Evolutionary conservation across 148 eudicot genomes (phyloP), one percentile per base, ranked within the genome.

Genomic region (Polygonum maritimum): DNA sequence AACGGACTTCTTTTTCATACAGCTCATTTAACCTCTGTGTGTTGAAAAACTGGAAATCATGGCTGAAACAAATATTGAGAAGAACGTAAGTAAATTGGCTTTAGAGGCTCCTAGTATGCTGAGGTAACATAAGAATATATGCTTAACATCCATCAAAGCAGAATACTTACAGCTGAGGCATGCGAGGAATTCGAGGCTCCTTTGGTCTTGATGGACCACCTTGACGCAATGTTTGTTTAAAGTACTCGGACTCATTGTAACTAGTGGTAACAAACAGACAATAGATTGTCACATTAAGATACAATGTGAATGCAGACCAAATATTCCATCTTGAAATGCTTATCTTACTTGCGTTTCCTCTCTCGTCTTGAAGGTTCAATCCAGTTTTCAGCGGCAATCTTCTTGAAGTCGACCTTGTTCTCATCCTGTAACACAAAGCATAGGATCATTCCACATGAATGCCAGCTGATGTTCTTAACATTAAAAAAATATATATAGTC

Each of bases 221-320:
- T 83, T 92, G 97, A 73, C 99, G 97, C 96, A 95, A 85, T 51
- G 99, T 95, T 85, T 95, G 99, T 91, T 95, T 95, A 73, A 92
- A 95, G 81, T 95, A 95, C 73, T 95, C 99, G n/a, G 96, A 86
- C 82, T 95, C 99, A 7, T 97, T 92, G 83, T 95, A 95, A 79
- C 99, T 95, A 76, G 70, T 75, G 40, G 52, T 14, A 79, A 73
- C 72, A 62, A 33, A 51, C 62, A 82, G 48, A 73, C 74, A 33
- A 7, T 10, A 44, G 54, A 51, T 35, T 72, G 69, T 18, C 15
- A 79, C 22, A 71, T 47, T 38, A 10, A 79, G 31, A 62, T 47
- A 69, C 18, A 35, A 44, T 5, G 35, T 54, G 7, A 16, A 13
- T 51, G 47, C 18, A 0, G 71, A 15, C 41, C 65, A 45, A 70